Conservation (phyloP, 2,329 filamentous ascomycete species). For the Ophiostoma ulmi region DNA sequence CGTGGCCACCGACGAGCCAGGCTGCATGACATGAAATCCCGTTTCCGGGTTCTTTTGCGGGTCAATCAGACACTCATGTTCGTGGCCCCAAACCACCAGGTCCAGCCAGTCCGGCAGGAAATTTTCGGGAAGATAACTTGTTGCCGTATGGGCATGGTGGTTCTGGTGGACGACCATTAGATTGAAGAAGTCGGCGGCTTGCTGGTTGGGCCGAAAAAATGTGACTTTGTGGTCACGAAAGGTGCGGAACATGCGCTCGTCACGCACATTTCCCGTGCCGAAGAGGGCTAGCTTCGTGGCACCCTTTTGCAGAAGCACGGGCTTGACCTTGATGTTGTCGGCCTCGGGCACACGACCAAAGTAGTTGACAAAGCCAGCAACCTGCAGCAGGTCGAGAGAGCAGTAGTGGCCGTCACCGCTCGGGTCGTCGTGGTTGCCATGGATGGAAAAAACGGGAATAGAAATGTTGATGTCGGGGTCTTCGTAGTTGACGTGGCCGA, state of each 20-base stretch:
- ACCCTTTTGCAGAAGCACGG: constrained; percentile 88
- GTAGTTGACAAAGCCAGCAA: constrained; percentile 90
- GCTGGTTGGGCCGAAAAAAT: constrained; percentile 77
- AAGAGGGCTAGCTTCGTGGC: constrained; percentile 88
- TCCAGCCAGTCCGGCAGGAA: constrained; percentile 89
- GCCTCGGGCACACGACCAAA: constrained; percentile 87
- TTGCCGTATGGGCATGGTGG: constrained; percentile 84
- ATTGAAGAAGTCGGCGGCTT: constrained; percentile 92
- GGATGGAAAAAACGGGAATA: constrained; percentile 96
- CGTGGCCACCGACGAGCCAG: constrained; percentile 91
- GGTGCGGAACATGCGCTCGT: constrained; percentile 89
- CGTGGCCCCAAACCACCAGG: constrained; percentile 92
- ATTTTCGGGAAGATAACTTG: constrained; percentile 88
- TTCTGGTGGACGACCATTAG: constrained; percentile 94
- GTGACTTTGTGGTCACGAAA: constrained; percentile 91
- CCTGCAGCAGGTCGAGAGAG: constrained; percentile 83
- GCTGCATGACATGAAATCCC: constrained; percentile 93
- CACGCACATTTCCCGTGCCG: constrained; percentile 90
- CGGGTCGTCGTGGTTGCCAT: constrained; percentile 96
- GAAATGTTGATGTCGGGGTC: constrained; percentile 95
- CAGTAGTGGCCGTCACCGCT: constrained; percentile 93
- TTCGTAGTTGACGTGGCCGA: constrained; percentile 95
- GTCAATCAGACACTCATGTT: constrained; percentile 92
- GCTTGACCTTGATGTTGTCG: constrained; percentile 89
- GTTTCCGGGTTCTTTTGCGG: constrained; percentile 78